Evolutionary conservation across 345 rosid genomes (phyloP), one percentile per base, ranked within the genome.

Genomic region (Eucalyptus sp.): DNA sequence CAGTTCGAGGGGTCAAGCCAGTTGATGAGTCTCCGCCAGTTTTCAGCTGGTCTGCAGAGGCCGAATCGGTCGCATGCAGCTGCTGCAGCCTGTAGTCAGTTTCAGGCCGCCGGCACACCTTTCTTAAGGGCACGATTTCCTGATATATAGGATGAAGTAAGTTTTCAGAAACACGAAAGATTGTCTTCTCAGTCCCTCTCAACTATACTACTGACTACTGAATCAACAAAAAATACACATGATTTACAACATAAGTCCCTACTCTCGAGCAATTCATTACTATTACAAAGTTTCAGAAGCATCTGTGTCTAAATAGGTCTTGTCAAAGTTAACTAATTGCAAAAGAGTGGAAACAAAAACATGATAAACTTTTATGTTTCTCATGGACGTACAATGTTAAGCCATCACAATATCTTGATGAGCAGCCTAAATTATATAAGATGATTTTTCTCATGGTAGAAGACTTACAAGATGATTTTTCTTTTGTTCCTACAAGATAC

Each of bases 71-170:
- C 29, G 95, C 95, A 89, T 98, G 96, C 90, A 98, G 99, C 92
- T 98, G 99, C 79, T 96, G 99, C 92, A 98, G 92, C 93, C 99
- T 95, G 93, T 96, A 97, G 92, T 98, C 99, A 46, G 99, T 98
- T 93, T 97, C 99, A 13, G 99, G 98, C 92, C 99, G 95, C 58
- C 99, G 95, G 88, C 99, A 98, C 86, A 98, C 90, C 93, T 98
- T 98, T 90, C 98, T 95, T 88, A 98, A 90, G 22, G 99, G 99
- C 93, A 98, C 99, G 86, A 98, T 96, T 93, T 98, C 99, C 99
- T 98, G 97, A 86, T 31, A 13, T 37, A 22, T 29, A 50, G 43
- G n/a, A 76, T 16, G 88, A 88, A 89, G 15, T n/a, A 31, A 58
- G 84, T 33, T 46, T n/a, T 68, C 37, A 87, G 48, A 48, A 29